Percentiles rank a stretch among this genome's conserved stretches.
Evolutionary conservation across 164 flowering plant genomes (phyloP).

Genomic region (Amborella trichopoda): DNA sequence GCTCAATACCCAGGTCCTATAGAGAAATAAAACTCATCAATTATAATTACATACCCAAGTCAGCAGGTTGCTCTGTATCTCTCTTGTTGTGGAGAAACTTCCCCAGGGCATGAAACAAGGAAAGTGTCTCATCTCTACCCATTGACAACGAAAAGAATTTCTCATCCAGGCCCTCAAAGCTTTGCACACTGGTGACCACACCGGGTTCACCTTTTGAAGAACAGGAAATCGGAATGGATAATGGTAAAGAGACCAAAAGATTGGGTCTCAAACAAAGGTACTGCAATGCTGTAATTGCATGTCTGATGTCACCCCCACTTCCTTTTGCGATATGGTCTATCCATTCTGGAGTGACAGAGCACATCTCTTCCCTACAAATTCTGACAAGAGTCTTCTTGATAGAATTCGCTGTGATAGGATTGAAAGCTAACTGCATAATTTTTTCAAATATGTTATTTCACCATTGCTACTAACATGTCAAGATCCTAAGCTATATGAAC

Average conservation of each 20-base stretch:
- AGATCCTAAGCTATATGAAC: constrained; percentile 1
- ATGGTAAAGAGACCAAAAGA: constrained; percentile 16
- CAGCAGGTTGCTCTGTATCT: constrained; percentile 27
- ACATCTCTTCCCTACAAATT: constrained; percentile 62
- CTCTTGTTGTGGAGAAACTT: constrained; percentile 96
- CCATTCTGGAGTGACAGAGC: constrained; percentile 33
- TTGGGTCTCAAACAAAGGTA: constrained; percentile 45
- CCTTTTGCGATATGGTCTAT: constrained; percentile 67
- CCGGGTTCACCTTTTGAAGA: constrained; percentile 12
- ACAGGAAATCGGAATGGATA: constrained; percentile 7
- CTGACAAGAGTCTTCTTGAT: constrained; percentile 59
- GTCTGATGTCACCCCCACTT: constrained; percentile 94
- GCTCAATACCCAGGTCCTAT: too few species aligned
- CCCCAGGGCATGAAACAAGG: constrained; percentile 93
- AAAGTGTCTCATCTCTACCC: constrained; percentile 85
- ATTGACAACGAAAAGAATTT: constrained; percentile 23
- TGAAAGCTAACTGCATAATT: constrained; percentile 65
- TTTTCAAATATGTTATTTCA: constrained; percentile 6
- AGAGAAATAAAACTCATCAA: too few species aligned
- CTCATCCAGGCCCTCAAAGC: constrained; percentile 8
- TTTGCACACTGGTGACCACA: background rate
- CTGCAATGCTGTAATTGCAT: constrained; percentile 82
- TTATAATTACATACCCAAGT: constrained; percentile 25
- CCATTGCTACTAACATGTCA: too few species aligned
- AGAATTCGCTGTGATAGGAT: constrained; percentile 72